Conservation (phyloP, 257 asterid species). For the Solanum pennellii region DNA sequence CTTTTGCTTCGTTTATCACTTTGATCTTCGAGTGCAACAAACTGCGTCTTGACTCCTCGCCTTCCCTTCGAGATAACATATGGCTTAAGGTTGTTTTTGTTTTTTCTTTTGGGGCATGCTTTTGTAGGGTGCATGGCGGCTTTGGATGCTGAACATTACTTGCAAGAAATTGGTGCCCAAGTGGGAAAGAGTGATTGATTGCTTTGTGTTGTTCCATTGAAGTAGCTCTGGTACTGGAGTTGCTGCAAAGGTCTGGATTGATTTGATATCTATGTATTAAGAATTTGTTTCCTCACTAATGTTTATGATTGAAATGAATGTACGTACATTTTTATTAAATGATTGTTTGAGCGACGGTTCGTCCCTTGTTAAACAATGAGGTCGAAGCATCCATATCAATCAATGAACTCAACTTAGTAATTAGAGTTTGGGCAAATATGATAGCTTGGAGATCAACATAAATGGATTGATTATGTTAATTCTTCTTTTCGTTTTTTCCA, state of each 20-base stretch:
- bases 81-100: not conserved
- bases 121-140: conserved; percentile 96
- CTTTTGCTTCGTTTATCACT: not conserved
- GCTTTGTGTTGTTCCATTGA: conserved; percentile 14
- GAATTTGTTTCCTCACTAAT: not conserved
- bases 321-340: not conserved
- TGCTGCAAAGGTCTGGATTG: not conserved
- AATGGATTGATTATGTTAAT: not conserved
- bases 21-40: not conserved
- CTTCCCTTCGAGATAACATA: not conserved
- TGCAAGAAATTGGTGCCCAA: conserved; percentile 78
- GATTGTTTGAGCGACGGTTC: not conserved
- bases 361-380: not conserved
- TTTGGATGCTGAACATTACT: conserved; percentile 90
- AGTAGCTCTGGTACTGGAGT: not conserved
- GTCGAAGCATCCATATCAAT: not conserved
- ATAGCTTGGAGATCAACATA: too few species aligned
- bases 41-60: not conserved
- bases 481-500: too few species aligned
- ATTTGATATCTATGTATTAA: not conserved
- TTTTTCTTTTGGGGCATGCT: not conserved
- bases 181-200: conserved; percentile 91
- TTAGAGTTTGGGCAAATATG: not conserved
- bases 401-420: not conserved
- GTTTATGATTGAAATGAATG: not conserved